These are phyloP conservation scores for Chalciporus pseudorubinellus DNA, from an alignment of 768 basidiomycete genomes.

Conservation along the genomic window DNA sequence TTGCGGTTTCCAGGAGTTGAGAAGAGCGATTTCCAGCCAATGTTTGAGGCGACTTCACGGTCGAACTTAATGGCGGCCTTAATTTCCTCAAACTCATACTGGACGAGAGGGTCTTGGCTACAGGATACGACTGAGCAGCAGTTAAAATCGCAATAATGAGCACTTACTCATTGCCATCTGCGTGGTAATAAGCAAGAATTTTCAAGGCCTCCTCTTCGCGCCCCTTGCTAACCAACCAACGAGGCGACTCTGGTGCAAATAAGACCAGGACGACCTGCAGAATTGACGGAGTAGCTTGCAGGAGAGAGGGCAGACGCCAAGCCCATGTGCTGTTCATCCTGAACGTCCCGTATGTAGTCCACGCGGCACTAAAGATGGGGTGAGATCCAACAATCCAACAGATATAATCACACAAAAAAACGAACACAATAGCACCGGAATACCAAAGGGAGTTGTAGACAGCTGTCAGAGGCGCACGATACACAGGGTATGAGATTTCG, in stretches of 20 bases:
- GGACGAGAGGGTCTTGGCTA: conserved; percentile 63
- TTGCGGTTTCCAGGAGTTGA: conserved; percentile 66
- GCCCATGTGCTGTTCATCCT: conserved; percentile 65
- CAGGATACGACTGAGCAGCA: not conserved
- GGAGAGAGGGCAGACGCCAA: conserved; percentile 78
- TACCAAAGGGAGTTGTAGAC: conserved; percentile 87
- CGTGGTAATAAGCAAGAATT: conserved; percentile 82
- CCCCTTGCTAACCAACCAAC: conserved; percentile 79
- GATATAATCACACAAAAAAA: conserved; percentile 6
- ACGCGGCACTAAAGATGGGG: conserved; percentile 55
- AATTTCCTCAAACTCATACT: conserved; percentile 79
- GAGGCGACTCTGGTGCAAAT: conserved; percentile 80
- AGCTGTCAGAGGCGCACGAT: conserved; percentile 77
- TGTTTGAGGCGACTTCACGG: conserved; percentile 50
- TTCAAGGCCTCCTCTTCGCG: conserved; percentile 63
- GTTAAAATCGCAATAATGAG: not conserved
- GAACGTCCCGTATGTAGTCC: conserved; percentile 83
- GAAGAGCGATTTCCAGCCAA: conserved; percentile 71
- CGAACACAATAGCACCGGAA: conserved; percentile 73
- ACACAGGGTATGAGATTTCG: conserved; percentile 80
- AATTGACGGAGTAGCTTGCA: conserved; percentile 69
- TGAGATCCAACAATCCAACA: not conserved
- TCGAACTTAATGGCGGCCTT: conserved; percentile 74
- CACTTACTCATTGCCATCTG: conserved; percentile 61
- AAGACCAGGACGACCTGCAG: conserved; percentile 64